Evolutionary conservation across 805 yeast genomes (phyloP), one percentile per base, ranked within the genome.

Genomic region (Wickerhamiella domercqiae): DNA sequence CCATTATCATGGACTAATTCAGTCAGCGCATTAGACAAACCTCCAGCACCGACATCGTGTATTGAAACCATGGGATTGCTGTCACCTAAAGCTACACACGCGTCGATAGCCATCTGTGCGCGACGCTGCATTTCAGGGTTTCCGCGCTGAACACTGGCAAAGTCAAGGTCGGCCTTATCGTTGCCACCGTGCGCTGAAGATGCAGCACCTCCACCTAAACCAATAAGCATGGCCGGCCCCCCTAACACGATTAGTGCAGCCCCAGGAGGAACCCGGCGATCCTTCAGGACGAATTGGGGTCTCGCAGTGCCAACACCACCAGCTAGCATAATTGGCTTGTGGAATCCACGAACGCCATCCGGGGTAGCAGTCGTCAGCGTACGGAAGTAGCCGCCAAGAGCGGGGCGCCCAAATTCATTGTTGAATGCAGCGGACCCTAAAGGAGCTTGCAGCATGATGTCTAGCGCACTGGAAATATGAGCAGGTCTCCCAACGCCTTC

Each of bases 21-120:
- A 7, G 99, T 96, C 49, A 90, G 66, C 6, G 98, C 99, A 53
- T 90, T 90, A 16, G 96, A 84, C 47, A 90, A 66, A 35, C 99
- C 99, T 60, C 99, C 99, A 35, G 99, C 99, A 60, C 99, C 99
- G 33, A 90, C 98, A 62, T 90, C 99, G 59, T 90, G 99, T 50
- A 90, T 80, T 28, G 93, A 84, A 60, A 86, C 90, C 47, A 90
- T 81, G 36, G 97, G 97, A 52, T 70, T 73, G 22, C 48, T 46
- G 41, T 65, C 68, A 36, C 93, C 94, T 37, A 81, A 65, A 2
- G 94, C 75, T 31, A 76, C 75, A 70, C 99, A 90, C 14, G 93
- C 75, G 58, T 87, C 94, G 47, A 90, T 87, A 32, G 90, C 99
- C 68, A 83, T 90, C 62, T 90, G 99, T 21, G 97, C 95, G 57